These are phyloP conservation scores for Hypsizygus ulmarius DNA, from an alignment of 1,284 basidiomycete genomes.

Conservation along the genomic window DNA sequence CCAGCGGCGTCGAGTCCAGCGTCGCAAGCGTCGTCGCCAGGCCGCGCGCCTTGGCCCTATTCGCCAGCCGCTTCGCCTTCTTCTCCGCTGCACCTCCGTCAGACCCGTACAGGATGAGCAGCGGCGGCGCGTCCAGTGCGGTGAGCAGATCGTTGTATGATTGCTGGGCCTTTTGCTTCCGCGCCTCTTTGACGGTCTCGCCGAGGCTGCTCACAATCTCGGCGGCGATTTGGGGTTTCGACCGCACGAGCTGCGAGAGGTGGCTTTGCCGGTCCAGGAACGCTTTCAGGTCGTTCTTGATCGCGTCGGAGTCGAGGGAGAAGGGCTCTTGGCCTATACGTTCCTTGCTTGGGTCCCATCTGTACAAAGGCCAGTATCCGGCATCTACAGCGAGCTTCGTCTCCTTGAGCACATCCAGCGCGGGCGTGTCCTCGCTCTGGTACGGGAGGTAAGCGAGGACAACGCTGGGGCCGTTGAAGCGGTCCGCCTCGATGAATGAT, in stretches of 20 bases:
- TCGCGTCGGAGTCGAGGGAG: constrained; percentile 87
- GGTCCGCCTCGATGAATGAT: constrained; percentile 89
- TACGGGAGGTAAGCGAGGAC: constrained; percentile 96
- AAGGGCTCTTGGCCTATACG: constrained; percentile 79
- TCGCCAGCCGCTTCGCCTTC: constrained; percentile 85
- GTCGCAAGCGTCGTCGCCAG: constrained; percentile 72
- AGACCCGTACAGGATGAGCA: constrained; percentile 89
- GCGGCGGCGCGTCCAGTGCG: constrained; percentile 86
- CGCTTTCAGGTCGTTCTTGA: constrained; percentile 92
- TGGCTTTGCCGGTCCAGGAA: constrained; percentile 98
- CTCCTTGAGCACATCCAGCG: constrained; percentile 90
- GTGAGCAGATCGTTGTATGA: constrained; percentile 86
- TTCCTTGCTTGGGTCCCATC: constrained; percentile 93
- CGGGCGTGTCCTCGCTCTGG: constrained; percentile 69
- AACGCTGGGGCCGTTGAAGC: constrained; percentile 87
- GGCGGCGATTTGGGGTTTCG: constrained; percentile 77
- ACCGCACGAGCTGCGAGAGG: constrained; percentile 85
- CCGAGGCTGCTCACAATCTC: constrained; percentile 88
- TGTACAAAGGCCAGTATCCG: constrained; percentile 98
- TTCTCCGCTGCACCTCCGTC: constrained; percentile 97
- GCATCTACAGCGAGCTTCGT: constrained; percentile 96
- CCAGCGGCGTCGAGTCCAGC: constrained; percentile 78
- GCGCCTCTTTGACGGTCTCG: constrained; percentile 78
- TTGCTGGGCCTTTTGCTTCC: constrained; percentile 81
- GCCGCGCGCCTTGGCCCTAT: constrained; percentile 83